Conservation (phyloP, 139 green algal genomes). For the Axilococcus clingmanii region DNA sequence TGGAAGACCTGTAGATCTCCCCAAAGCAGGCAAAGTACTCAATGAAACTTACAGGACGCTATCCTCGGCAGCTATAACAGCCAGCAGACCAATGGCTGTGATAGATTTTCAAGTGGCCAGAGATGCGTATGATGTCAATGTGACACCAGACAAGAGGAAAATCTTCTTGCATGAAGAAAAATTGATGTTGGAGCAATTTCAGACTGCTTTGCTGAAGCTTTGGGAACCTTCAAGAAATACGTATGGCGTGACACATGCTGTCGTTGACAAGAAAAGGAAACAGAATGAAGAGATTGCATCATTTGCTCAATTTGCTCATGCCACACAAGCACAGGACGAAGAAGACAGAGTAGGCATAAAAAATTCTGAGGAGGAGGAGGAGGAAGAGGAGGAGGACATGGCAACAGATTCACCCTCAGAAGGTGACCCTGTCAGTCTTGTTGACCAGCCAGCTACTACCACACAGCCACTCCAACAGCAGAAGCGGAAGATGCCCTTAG, state of each 20-base stretch:
- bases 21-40: slow-evolving; percentile 43
- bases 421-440: background rate
- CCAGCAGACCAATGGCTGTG: slow-evolving; percentile 47
- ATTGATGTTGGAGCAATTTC: slow-evolving; percentile 40
- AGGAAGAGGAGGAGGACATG: background rate
- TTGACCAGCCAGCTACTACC: background rate
- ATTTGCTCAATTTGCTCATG: background rate
- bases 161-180: slow-evolving; percentile 60
- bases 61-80: slow-evolving; percentile 20
- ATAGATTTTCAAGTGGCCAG: slow-evolving; percentile 49
- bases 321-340: background rate
- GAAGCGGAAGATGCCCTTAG: background rate
- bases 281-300: background rate
- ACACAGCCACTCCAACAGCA: background rate
- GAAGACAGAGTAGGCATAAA: slow-evolving; percentile 11
- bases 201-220: slow-evolving; percentile 24
- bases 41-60: slow-evolving; percentile 64
- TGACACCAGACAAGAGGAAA: slow-evolving; percentile 93
- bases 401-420: background rate
- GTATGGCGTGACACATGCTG: slow-evolving; percentile 22
- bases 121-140: slow-evolving; percentile 79
- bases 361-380: slow-evolving; percentile 3
- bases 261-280: background rate
- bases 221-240: slow-evolving; percentile 50
- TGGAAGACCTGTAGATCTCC: slow-evolving; percentile 83